A percentile compares a stretch with the other conserved stretches of the same genome.
Conservation (phyloP, 208 protist species). For the Angomonas desouzai region DNA sequence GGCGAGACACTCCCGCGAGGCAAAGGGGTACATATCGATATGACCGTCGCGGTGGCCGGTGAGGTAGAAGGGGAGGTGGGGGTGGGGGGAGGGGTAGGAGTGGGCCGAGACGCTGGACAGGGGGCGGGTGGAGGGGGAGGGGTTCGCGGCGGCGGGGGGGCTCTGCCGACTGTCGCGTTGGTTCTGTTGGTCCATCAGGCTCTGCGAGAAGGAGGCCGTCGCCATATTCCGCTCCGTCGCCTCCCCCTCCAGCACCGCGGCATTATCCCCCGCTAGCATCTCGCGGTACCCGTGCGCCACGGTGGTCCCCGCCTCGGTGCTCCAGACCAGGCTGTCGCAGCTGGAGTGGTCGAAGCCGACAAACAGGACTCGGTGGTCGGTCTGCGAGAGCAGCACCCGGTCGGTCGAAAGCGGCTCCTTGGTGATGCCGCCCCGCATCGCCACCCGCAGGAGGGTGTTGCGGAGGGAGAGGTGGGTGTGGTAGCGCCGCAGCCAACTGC, state of each 20-base stretch:
- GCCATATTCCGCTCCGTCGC: constrained; percentile 60
- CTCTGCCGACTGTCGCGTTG: constrained; percentile 13
- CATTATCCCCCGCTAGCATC: constrained; percentile 74
- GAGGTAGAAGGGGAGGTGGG: constrained; percentile 81
- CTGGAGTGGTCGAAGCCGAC: constrained; percentile 71
- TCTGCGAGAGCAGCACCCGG: constrained; percentile 64
- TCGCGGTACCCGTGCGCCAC: constrained; percentile 72
- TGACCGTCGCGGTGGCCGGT: constrained; percentile 47
- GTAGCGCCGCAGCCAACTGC: constrained; percentile 66
- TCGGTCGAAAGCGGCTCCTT: constrained; percentile 29
- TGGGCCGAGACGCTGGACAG: constrained; percentile 13
- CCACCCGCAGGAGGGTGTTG: constrained; percentile 39
- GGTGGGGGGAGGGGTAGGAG: constrained; percentile 48
- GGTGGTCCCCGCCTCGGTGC: constrained; percentile 48
- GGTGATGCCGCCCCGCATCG: constrained; percentile 18
- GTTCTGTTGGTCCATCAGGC: constrained; percentile 26
- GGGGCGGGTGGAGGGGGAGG: background rate
- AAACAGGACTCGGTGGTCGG: constrained; percentile 37
- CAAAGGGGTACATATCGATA: constrained; percentile 80
- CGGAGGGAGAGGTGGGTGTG: constrained; percentile 65
- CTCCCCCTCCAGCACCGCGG: constrained; percentile 43
- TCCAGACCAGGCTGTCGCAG: constrained; percentile 79
- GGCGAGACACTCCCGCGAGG: constrained; percentile 58
- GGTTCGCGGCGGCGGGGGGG: constrained; percentile 13
- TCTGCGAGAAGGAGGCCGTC: constrained; percentile 43